These are phyloP conservation scores for Blastomyces silverae DNA, from an alignment of 2,329 filamentous ascomycete species.

Conservation along the genomic window DNA sequence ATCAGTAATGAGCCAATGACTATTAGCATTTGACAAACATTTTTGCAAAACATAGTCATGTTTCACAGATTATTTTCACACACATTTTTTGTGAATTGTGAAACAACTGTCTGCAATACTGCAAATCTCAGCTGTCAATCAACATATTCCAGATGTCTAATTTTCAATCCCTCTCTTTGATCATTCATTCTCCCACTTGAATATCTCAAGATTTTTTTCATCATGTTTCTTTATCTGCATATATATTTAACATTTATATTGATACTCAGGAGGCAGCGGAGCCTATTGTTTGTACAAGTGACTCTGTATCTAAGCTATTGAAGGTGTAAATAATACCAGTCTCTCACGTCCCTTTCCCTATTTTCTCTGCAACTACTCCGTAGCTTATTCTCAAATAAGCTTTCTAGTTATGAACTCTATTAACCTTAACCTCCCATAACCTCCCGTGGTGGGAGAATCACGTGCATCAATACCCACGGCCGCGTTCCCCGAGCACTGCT, in stretches of 20 bases:
- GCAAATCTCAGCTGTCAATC: not conserved
- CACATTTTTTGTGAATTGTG: not conserved
- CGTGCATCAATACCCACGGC: no score
- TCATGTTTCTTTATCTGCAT: not conserved
- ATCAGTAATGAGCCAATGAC: not conserved
- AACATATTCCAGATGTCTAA: not conserved
- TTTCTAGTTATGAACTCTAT: no score
- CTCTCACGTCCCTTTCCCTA: constrained; percentile 7
- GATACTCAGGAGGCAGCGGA: not conserved
- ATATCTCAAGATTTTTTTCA: not conserved
- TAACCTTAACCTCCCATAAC: no score
- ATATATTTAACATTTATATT: not conserved
- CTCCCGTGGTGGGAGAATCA: no score
- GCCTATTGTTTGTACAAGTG: not conserved
- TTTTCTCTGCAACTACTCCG: constrained; percentile 20
- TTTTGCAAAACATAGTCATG: not conserved
- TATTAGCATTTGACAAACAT: not conserved
- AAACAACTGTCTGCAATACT: not conserved
- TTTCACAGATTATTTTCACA: not conserved
- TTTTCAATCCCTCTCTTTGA: not conserved
- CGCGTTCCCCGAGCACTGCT: no score
- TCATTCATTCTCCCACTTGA: not conserved
- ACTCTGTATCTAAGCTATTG: not conserved
- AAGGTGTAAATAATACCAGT: not conserved
- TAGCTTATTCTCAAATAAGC: no score